Percentiles rank a stretch among this genome's conserved stretches.
Evolutionary conservation across 257 asterid genomes (phyloP).

Genomic region (Jacaranda mimosifolia): DNA sequence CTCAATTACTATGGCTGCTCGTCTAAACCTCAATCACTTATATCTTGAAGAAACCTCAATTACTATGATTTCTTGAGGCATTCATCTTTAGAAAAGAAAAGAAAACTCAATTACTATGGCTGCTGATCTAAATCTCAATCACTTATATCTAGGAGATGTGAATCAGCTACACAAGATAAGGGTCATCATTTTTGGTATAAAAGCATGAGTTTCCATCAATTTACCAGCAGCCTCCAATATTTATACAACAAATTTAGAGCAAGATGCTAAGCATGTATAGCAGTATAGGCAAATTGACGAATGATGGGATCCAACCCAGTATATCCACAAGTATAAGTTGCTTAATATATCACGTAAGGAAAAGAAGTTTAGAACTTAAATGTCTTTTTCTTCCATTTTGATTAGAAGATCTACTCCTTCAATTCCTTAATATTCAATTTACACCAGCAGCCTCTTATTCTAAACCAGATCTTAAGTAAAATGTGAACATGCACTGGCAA

Average conservation of each 20-base stretch:
- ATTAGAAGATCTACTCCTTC: background rate
- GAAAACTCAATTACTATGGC: no score
- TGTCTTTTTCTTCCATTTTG: background rate
- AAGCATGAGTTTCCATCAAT: no score
- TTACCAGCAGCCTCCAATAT: no score
- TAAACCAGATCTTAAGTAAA: conserved; percentile 5
- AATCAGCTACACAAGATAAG: no score
- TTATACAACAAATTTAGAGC: no score
- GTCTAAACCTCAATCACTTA: no score
- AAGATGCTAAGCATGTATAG: no score
- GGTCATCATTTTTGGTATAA: no score
- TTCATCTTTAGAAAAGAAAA: background rate
- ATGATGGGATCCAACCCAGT: background rate
- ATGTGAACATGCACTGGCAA: conserved; percentile 10
- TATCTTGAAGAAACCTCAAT: background rate
- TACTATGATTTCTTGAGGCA: conserved; percentile 1
- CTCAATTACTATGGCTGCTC: background rate
- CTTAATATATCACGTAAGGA: no score
- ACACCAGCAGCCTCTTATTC: background rate
- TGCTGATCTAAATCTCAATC: no score
- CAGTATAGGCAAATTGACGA: background rate
- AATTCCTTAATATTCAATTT: background rate
- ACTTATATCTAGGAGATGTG: no score
- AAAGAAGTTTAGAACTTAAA: no score
- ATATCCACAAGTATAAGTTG: background rate